Conservation (phyloP, 2,329 filamentous ascomycete genomes). For the Falciphora oryzae region DNA sequence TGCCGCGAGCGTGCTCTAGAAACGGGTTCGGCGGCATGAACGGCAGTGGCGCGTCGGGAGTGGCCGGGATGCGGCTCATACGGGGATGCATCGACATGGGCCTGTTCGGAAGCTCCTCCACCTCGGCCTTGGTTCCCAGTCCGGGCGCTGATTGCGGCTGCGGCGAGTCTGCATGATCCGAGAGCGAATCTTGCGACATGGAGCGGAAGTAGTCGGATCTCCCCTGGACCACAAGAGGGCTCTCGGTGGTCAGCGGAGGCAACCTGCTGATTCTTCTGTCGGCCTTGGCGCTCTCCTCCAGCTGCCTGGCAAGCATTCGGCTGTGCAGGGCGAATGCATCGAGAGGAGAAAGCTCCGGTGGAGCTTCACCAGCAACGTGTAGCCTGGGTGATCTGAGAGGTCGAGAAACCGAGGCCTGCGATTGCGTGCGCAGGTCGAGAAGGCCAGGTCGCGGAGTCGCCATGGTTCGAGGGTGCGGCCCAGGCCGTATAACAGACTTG, state of each 20-base stretch:
- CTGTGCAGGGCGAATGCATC: slow-evolving; percentile 94
- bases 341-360: slow-evolving; percentile 86
- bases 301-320: slow-evolving; percentile 76
- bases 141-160: slow-evolving; percentile 27
- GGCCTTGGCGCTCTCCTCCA: slow-evolving; percentile 70
- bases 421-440: slow-evolving; percentile 55
- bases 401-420: slow-evolving; percentile 46
- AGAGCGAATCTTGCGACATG: slow-evolving; percentile 56
- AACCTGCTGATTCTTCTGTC: slow-evolving; percentile 80
- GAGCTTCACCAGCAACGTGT: slow-evolving; percentile 72
- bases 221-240: slow-evolving; percentile 68
- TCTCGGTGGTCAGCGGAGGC: slow-evolving; percentile 75
- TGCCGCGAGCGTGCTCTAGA: slow-evolving; percentile 34
- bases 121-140: slow-evolving; percentile 46
- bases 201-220: slow-evolving; percentile 79
- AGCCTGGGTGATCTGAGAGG: slow-evolving; percentile 67
- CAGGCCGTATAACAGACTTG: not conserved
- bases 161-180: slow-evolving; percentile 37
- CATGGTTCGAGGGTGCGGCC: slow-evolving; percentile 35
- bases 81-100: slow-evolving; percentile 71
- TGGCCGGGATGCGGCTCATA: slow-evolving; percentile 58
- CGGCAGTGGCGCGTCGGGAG: slow-evolving; percentile 42
- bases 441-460: slow-evolving; percentile 46
- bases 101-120: slow-evolving; percentile 53
- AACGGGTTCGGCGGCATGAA: slow-evolving; percentile 31